Base-by-base conservation (phyloP, 768 basidiomycete species). In the Hericium erinaceus region DNA sequence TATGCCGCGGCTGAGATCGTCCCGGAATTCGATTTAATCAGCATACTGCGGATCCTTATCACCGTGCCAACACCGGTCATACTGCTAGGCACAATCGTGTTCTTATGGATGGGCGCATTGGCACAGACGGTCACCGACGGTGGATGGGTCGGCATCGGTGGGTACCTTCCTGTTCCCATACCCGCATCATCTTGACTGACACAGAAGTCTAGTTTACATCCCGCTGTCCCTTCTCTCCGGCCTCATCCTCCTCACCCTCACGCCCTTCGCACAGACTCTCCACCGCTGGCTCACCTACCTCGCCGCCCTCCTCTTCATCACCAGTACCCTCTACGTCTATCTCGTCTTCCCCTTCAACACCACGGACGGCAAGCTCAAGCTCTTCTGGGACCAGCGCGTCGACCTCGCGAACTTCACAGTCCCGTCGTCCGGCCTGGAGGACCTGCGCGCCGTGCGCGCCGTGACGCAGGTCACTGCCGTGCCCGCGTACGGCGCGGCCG, bases 351-450 rank as follows among this genome's bases (percentile, higher is more conserved):
- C 87, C 0, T 89, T 90, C 73, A 79, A 50, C 49, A 12, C 79
- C n/a, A 69, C 73, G 39, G 68, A 77, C 24, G 69, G 77, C 4
- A 87, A 87, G 0, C 70, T 89, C 64, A 89, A 88, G 60, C 69
- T 89, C 1, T 87, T 77, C 69, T 91, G 89, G 75, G 76, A 76
- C 55, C 88, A 90, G 66, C 74, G 66, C 1, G 70, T 89, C 9
- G 70, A 76, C 52, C 68, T 87, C 38, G 61, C 8, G 33, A 51
- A 11, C n/a, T 18, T 38, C 16, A 16, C 70, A 44, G 71, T 73
- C 56, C 57, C 8, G n/a, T 9, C 44, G 28, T 4, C 4, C 28
- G 28, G 28, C 5, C 28, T 4, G 5, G 44, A 8, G n/a, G 44
- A 46, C 13, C 44, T 46, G 15, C 44, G 44, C 3, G 44, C 44